These are phyloP conservation scores for Petunia secreta DNA, from an alignment of 257 asterid genomes.

Conservation along the genomic window DNA sequence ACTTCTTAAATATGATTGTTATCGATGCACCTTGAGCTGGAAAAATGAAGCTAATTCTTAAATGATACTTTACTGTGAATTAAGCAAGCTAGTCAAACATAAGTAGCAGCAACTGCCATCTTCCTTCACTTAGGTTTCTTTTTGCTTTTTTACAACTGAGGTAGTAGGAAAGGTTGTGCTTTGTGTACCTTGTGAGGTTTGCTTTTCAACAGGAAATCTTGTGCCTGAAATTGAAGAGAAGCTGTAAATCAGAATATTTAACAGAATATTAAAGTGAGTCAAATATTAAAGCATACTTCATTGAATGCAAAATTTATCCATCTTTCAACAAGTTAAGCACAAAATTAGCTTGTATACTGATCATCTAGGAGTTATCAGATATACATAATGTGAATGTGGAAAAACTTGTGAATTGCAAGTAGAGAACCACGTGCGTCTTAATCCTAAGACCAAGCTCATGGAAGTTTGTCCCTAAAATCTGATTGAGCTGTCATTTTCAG, in stretches of 20 bases:
- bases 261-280: not conserved
- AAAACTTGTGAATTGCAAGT: not conserved
- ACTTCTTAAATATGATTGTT: not conserved
- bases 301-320: constrained; percentile 4
- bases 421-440: not conserved
- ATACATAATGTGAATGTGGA: not conserved
- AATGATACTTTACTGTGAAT: not conserved
- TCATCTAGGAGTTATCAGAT: not conserved
- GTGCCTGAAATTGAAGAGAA: constrained; percentile 56
- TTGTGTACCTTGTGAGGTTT: constrained; percentile 88
- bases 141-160: constrained; percentile 3
- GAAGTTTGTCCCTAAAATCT: not conserved
- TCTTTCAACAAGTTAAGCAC: constrained; percentile 19
- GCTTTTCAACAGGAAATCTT: constrained; percentile 69
- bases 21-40: not conserved
- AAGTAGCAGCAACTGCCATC: constrained; percentile 14
- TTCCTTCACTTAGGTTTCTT: constrained; percentile 7
- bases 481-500: constrained; percentile 21
- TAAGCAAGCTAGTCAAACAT: constrained; percentile 6
- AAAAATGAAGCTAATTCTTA: not conserved
- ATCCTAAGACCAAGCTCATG: not conserved
- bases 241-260: constrained; percentile 6
- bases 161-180: constrained; percentile 16
- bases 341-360: not conserved
- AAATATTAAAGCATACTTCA: not conserved